Evolutionary conservation across 2,329 filamentous ascomycete species (phyloP), one percentile per base, ranked within the genome.

Genomic region (Exophiala xenobiotica): DNA sequence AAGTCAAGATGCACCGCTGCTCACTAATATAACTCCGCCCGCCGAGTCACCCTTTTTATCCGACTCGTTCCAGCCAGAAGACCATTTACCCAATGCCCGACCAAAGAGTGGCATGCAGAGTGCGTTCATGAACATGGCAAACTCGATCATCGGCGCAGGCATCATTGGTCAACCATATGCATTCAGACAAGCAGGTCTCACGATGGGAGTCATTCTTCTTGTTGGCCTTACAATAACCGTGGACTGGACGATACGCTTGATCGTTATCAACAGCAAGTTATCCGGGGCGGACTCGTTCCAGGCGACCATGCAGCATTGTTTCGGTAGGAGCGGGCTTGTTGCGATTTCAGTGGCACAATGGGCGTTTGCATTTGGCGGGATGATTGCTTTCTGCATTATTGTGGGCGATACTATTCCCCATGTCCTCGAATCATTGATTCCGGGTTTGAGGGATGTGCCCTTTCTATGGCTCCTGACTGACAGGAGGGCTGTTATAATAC

Each of bases 41-140:
- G 87, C 86, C 55, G 79, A 56, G 1, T 87, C 40, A 84, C 88
- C 8, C 72, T 95, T 41, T 88, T 77, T 73, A 60, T 74, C 75
- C 20, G 77, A 81, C 49, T 63, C 71, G 2, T 77, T 81, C 61
- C 73, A 77, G 49, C 75, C 79, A 0, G 79, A 82, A 60, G 79
- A 84, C 45, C 71, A 81, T 53, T 66, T 85, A 50, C 80, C 83
- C 60, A 76, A 70, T 57, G 78, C 80, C 16, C 79, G 91, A 50
- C 90, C 92, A 40, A 92, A 92, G 72, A 95, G 89, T 51, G 87
- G 87, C 4, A 79, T 97, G 72, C 78, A 81, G 56, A 89, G 87
- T 67, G 92, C 93, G 2, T 97, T 99, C 62, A 96, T 97, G 90
- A 99, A 99, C 73, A 99, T 99, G 93, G 92, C 93, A 57, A 99